Evolutionary conservation across 495 filamentous ascomycete species (phyloP).

Genomic region (Talaromyces borbonicus): DNA sequence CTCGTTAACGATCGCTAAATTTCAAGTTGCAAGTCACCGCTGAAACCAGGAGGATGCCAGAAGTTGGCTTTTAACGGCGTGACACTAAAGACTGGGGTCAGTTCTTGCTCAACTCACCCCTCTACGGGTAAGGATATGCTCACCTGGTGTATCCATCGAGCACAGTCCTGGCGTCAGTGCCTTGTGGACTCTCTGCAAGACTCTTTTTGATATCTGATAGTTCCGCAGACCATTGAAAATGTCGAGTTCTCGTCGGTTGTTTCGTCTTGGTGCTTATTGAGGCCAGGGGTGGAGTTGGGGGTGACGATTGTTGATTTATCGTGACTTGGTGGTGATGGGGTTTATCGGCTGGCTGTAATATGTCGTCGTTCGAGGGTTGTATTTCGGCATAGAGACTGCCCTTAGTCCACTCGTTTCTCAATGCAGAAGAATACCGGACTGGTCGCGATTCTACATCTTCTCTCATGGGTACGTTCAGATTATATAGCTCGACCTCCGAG

Average conservation of each 20-base stretch:
- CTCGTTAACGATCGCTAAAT: not conserved
- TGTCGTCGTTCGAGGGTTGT: not conserved
- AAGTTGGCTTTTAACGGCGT: slow-evolving; percentile 90
- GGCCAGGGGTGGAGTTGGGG: too few species aligned
- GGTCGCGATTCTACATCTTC: slow-evolving; percentile 48
- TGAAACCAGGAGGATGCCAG: slow-evolving; percentile 61
- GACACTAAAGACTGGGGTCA: slow-evolving; percentile 52
- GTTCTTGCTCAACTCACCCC: slow-evolving; percentile 4
- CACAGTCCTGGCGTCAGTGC: slow-evolving; percentile 91
- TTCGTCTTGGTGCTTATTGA: too few species aligned
- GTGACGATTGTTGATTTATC: too few species aligned
- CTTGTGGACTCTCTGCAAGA: slow-evolving; percentile 45
- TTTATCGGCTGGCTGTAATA: too few species aligned
- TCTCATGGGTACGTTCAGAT: slow-evolving; percentile 74
- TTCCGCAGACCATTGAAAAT: slow-evolving; percentile 35
- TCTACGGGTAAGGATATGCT: slow-evolving; percentile 1
- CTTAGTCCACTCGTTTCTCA: slow-evolving; percentile 80
- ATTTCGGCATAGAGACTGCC: slow-evolving; percentile 72
- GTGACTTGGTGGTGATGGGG: too few species aligned
- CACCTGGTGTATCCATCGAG: slow-evolving; percentile 54
- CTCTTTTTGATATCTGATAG: slow-evolving; percentile 39
- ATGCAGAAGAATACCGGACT: slow-evolving; percentile 63
- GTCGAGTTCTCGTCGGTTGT: slow-evolving; percentile 14
- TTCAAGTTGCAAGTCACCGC: slow-evolving; percentile 60
- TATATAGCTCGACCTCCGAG: slow-evolving; percentile 69